Evolutionary conservation across 306 rosid genomes (phyloP).

Genomic region (Ormosia emarginata): DNA sequence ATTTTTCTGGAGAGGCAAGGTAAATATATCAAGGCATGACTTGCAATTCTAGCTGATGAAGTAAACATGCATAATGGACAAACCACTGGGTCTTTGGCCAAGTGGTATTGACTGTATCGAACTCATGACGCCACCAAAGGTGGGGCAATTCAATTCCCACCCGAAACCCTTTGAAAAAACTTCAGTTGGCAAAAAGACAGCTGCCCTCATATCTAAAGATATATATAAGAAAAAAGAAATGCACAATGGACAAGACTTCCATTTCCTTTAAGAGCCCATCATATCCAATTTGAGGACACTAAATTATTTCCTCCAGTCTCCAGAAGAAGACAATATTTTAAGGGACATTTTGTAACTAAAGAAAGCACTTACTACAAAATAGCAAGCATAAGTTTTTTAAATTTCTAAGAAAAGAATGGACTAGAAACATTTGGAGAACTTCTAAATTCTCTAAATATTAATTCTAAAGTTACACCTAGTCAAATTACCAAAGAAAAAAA

Average conservation of each 20-base stretch:
- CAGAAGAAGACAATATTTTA: not conserved
- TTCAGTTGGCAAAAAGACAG: too few relatives aligned
- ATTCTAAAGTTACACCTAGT: not conserved
- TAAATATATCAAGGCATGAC: not conserved
- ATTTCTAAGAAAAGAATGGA: not conserved
- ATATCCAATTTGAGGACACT: not conserved
- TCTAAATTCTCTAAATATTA: too few relatives aligned
- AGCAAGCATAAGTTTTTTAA: not conserved
- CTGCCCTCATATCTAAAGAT: too few relatives aligned
- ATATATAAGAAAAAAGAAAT: too few relatives aligned
- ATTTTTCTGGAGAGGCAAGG: not conserved
- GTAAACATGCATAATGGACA: not conserved
- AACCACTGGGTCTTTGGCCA: too few relatives aligned
- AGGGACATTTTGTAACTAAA: not conserved
- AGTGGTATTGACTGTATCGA: too few relatives aligned
- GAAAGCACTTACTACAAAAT: not conserved
- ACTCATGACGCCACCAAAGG: too few relatives aligned
- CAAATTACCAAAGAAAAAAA: not conserved
- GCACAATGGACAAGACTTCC: not conserved
- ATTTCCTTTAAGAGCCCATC: not conserved
- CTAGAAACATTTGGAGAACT: too few relatives aligned
- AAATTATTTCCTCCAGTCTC: not conserved
- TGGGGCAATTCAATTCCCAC: too few relatives aligned
- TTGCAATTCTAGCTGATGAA: not conserved
- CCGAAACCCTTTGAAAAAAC: too few relatives aligned